phyloP scores from a whole-genome alignment of 2,329 filamentous ascomycete genomes.

The Penicillium sp. region DNA sequence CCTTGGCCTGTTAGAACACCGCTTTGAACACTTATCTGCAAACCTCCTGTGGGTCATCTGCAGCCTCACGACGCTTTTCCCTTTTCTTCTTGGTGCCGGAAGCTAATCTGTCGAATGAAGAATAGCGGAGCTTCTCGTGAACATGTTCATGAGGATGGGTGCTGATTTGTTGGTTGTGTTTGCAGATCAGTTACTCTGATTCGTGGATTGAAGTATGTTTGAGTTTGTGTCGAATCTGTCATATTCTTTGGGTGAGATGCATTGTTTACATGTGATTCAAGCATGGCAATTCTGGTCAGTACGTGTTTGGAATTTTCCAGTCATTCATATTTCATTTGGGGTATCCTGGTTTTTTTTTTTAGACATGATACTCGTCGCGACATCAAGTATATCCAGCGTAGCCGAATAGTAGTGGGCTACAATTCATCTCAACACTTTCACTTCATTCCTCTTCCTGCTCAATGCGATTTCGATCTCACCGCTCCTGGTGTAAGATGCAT shows the following conservation, averaged over 20 bases:
- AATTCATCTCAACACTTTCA: not conserved
- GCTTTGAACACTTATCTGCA: not conserved
- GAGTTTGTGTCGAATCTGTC: conserved; percentile 1
- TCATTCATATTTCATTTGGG: not conserved
- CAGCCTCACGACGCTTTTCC: conserved; percentile 2
- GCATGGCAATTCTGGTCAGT: not conserved
- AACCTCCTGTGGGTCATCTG: conserved; percentile 9
- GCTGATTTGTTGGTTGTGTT: conserved; percentile 4
- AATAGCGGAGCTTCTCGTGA: not conserved
- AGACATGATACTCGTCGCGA: not conserved
- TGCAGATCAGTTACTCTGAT: not conserved
- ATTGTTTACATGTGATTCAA: not conserved
- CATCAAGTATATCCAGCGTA: not conserved
- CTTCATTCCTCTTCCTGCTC: not conserved
- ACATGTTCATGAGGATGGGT: conserved; percentile 8
- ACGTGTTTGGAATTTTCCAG: not conserved
- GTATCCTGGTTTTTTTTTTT: not conserved
- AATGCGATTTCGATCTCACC: not conserved
- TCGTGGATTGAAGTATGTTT: not conserved
- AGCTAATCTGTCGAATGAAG: conserved; percentile 1
- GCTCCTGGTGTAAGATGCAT: conserved; percentile 19
- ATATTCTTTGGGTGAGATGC: not conserved
- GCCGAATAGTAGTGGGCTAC: not conserved
- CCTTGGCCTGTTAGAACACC: conserved; percentile 13
- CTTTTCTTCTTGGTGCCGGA: not conserved